Percentiles rank a stretch among this genome's conserved stretches.
Conservation (phyloP, 2,329 filamentous ascomycete genomes). For the Monosporascus sp. region DNA sequence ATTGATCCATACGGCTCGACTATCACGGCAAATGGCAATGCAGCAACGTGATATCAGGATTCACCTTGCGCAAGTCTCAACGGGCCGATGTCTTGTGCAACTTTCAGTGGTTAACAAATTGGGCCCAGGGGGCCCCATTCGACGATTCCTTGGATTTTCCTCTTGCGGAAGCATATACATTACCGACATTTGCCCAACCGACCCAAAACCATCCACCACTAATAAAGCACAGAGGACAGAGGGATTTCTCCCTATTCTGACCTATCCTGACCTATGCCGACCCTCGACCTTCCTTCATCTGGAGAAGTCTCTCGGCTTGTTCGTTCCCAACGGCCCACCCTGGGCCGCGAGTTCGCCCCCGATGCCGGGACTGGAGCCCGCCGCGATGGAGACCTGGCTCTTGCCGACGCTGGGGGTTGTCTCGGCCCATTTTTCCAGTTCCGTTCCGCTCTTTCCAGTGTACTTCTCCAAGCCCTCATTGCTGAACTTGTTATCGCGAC, state of each 20-base stretch:
- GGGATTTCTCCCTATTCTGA: too few species aligned
- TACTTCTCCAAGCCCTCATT: constrained; percentile 37
- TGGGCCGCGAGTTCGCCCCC: not conserved
- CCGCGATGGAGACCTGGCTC: constrained; percentile 9
- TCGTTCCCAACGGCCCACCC: not conserved
- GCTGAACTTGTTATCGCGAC: constrained; percentile 21
- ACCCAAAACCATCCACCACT: not conserved
- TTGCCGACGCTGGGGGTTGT: constrained; percentile 32
- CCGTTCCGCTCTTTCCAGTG: constrained; percentile 31
- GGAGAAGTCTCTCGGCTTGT: not conserved
- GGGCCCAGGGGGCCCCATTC: too few species aligned
- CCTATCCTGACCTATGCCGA: not conserved
- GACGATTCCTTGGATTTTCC: too few species aligned
- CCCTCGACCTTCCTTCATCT: not conserved
- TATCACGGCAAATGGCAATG: too few species aligned
- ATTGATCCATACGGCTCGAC: too few species aligned
- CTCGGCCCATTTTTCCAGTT: constrained; percentile 33
- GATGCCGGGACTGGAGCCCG: not conserved
- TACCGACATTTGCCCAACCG: not conserved
- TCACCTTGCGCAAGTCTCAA: too few species aligned
- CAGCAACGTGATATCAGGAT: too few species aligned
- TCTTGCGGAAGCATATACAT: too few species aligned
- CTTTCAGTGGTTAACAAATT: too few species aligned
- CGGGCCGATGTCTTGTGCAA: too few species aligned
- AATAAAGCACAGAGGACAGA: not conserved